Percentiles rank a stretch among this genome's conserved stretches.
Evolutionary conservation across 352 stramenopile species (phyloP).

Genomic region (Globisporangium viniferum): DNA sequence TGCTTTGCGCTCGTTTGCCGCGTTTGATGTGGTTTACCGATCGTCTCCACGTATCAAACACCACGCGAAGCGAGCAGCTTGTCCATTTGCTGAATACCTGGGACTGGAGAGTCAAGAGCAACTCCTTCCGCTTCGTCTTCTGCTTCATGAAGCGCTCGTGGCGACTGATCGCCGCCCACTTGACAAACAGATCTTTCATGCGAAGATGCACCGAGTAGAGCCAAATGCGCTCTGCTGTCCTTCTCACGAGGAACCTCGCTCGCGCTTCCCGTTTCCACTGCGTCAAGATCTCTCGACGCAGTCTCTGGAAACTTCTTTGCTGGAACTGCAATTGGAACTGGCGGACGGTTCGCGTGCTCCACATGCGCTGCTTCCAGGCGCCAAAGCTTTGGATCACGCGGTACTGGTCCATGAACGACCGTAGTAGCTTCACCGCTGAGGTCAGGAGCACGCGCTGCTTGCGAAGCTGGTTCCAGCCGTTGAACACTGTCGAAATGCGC

Average conservation of each 20-base stretch:
- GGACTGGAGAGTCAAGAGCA: slow-evolving; percentile 29
- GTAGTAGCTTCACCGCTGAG: background rate
- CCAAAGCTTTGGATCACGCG: slow-evolving; percentile 20
- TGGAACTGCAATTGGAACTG: slow-evolving; percentile 20
- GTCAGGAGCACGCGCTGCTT: background rate
- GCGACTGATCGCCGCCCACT: slow-evolving; percentile 22
- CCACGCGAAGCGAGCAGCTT: slow-evolving; percentile 20
- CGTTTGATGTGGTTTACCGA: slow-evolving; percentile 11
- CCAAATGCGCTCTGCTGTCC: slow-evolving; percentile 35
- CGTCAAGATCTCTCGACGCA: slow-evolving; percentile 10
- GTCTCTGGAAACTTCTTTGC: background rate
- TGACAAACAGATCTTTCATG: slow-evolving; percentile 31
- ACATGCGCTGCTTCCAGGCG: slow-evolving; percentile 19
- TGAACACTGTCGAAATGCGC: background rate
- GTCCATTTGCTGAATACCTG: slow-evolving; percentile 40
- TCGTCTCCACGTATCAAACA: slow-evolving; percentile 29
- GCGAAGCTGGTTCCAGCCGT: background rate
- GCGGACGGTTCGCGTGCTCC: slow-evolving; percentile 16
- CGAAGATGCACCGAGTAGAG: slow-evolving; percentile 32
- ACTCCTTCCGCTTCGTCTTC: slow-evolving; percentile 20
- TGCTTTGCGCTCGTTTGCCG: slow-evolving; percentile 14
- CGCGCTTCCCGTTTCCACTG: slow-evolving; percentile 25
- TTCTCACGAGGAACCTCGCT: slow-evolving; percentile 28
- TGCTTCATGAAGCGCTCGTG: slow-evolving; percentile 14
- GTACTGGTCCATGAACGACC: slow-evolving; percentile 7